Base-by-base conservation (phyloP, 1,284 basidiomycete genomes). In the Neonothopanus nambi region DNA sequence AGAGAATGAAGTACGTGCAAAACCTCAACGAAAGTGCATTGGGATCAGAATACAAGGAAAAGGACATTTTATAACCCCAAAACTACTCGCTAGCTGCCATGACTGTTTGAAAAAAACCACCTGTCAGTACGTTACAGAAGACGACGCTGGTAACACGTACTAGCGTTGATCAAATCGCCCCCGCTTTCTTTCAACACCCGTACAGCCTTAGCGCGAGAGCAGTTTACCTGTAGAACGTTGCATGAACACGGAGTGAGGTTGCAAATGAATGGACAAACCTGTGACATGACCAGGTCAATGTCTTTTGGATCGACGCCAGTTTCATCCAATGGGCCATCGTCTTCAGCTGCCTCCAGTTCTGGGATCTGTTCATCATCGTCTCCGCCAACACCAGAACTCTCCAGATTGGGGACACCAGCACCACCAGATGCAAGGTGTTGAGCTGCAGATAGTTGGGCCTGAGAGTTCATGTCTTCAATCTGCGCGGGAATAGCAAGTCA, bases 101-200 rank as follows among this genome's bases (percentile, higher is more conserved):
- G 67, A 87, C 80, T 85, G 58, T 3, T 9, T n/a, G 5, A 8
- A 58, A 36, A 37, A 30, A 43, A 54, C 13, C 12, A 54, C 61
- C 30, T 61, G 59, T 46, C n/a, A n/a, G n/a, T 52, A 50, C 23
- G 30, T 51, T 36, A 28, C 39, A 8, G 26, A 39, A 30, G 2
- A 47, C 23, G 23, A 48, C 37, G 20, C 38, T 46, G 46, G 43
- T 47, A 11, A 49, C 37, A 91, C 93, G 73, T 70, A 95, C 93
- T 95, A 56, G 93, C 93, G 70, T 94, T 94, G 79, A 96, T 95
- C 67, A 96, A 71, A 74, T 97, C 95, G 44, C 93, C 93, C 54
- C 89, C 87, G 63, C 86, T 91, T 63, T 93, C 90, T 76, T 91
- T 93, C 70, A 97, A 75, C 57, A 85, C 93, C 60, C 85, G 83